These are phyloP conservation scores for Lentinula raphanica DNA, from an alignment of 768 basidiomycete species.

Conservation along the genomic window DNA sequence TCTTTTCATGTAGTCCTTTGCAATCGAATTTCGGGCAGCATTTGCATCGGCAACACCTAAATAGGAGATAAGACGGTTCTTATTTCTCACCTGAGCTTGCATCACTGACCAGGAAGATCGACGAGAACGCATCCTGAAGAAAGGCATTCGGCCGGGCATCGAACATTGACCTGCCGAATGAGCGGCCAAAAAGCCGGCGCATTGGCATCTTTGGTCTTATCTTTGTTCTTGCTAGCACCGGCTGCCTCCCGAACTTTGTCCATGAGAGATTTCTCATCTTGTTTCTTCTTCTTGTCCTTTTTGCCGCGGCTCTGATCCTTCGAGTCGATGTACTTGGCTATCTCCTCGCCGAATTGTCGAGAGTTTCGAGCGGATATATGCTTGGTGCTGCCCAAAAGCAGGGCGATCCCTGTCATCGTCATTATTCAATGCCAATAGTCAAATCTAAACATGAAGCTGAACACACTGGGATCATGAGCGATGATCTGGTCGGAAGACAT, in stretches of 20 bases:
- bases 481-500: constrained; percentile 52
- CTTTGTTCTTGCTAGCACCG: constrained; percentile 18
- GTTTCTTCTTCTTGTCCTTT: constrained; percentile 33
- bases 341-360: constrained; percentile 46
- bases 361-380: constrained; percentile 47
- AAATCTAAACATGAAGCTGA: not conserved
- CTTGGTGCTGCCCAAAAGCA: constrained; percentile 48
- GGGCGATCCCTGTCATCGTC: constrained; percentile 31
- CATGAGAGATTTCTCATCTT: constrained; percentile 31
- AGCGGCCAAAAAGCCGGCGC: constrained; percentile 55
- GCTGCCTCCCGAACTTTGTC: constrained; percentile 24
- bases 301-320: constrained; percentile 55
- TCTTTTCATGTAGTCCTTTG: constrained; percentile 65
- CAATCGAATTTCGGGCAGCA: constrained; percentile 56
- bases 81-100: not conserved
- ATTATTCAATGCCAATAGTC: constrained; percentile 1
- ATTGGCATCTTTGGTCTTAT: constrained; percentile 22
- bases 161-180: constrained; percentile 58
- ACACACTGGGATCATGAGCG: constrained; percentile 38
- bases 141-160: constrained; percentile 45
- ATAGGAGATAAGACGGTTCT: not conserved
- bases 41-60: constrained; percentile 59
- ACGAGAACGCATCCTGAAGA: constrained; percentile 59
- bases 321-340: constrained; percentile 61
- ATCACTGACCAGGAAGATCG: constrained; percentile 50